Conservation (phyloP, 345 rosid species). For the Diplotaxis tenuifolia region DNA sequence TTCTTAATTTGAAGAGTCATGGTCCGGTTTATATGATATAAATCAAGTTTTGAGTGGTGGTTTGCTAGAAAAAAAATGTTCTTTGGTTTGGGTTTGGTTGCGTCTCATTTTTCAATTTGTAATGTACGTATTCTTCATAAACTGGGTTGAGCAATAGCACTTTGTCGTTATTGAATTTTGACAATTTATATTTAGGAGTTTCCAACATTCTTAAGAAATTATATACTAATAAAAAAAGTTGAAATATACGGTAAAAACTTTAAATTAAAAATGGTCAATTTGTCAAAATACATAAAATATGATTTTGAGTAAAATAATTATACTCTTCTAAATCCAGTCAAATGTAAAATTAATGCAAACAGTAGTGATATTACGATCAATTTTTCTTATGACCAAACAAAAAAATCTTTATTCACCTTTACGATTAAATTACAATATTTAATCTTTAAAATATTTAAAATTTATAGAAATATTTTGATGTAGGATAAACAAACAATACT, state of each 20-base stretch:
- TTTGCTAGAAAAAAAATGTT: slow-evolving; percentile 18
- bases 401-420: no score
- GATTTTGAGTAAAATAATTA: no score
- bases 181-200: background rate
- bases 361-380: no score
- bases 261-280: background rate
- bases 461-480: no score
- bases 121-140: slow-evolving; percentile 14
- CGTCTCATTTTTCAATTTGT: slow-evolving; percentile 23
- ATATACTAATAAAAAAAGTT: no score
- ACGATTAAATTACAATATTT: no score
- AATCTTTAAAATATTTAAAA: no score
- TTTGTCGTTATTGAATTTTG: slow-evolving; percentile 12
- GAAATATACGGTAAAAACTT: no score
- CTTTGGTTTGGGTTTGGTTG: slow-evolving; percentile 22
- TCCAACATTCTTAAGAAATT: background rate
- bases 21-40: slow-evolving; percentile 29
- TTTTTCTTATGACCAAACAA: no score
- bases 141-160: slow-evolving; percentile 12
- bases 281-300: background rate
- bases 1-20: slow-evolving; percentile 30
- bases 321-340: no score
- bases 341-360: no score
- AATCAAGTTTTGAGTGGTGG: slow-evolving; percentile 54
- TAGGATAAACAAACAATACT: no score